Conservation (phyloP, 139 green algal species). For the Coelastrella sp. region DNA sequence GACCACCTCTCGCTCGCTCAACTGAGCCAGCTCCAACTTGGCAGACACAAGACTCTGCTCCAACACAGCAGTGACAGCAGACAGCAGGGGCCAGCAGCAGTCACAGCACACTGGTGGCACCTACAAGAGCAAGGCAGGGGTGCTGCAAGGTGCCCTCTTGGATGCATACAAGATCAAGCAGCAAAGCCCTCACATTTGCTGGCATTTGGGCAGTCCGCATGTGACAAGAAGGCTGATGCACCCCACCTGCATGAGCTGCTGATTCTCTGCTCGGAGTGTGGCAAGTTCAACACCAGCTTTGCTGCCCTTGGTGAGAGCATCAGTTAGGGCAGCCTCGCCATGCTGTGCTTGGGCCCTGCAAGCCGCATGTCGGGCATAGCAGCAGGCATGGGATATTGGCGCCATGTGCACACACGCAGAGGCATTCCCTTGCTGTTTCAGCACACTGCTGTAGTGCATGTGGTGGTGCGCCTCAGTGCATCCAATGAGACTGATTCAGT, state of each 20-base stretch:
- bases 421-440: neutral
- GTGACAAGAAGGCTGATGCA: neutral
- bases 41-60: conserved; percentile 58
- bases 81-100: neutral
- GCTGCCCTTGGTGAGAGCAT: conserved; percentile 25
- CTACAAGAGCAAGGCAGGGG: neutral
- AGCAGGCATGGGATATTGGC: neutral
- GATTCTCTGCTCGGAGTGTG: conserved; percentile 49
- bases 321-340: conserved; percentile 37
- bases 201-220: too few relatives aligned
- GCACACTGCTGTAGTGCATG: too few relatives aligned
- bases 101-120: neutral
- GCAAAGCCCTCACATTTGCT: too few relatives aligned
- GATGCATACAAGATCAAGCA: too few relatives aligned
- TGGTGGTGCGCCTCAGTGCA: too few relatives aligned
- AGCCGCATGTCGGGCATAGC: neutral
- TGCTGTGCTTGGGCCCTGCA: conserved; percentile 25
- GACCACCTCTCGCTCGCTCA: conserved; percentile 59
- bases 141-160: neutral
- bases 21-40: conserved; percentile 61
- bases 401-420: neutral
- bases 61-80: neutral
- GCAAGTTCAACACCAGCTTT: conserved; percentile 45
- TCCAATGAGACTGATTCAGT: neutral
- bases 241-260: conserved; percentile 49